These are phyloP conservation scores for Miamiensis avidus DNA, from an alignment of 169 alveolate genomes.

Conservation along the genomic window DNA sequence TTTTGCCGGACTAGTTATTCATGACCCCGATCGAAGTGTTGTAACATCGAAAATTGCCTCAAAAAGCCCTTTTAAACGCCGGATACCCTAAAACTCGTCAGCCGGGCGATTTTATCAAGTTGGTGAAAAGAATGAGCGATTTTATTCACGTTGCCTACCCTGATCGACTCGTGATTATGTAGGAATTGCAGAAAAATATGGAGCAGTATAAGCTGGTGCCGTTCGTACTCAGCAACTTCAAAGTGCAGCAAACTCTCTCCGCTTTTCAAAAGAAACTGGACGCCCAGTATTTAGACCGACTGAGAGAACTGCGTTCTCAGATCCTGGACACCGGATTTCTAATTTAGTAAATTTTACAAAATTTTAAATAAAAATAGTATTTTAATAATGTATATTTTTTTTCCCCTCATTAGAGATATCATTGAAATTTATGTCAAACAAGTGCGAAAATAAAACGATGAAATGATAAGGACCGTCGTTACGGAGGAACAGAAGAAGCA, in stretches of 20 bases:
- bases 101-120: constrained; percentile 27
- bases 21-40: constrained; percentile 10
- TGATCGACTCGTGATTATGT: constrained; percentile 44
- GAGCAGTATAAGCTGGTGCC: constrained; percentile 25
- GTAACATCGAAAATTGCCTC: constrained; percentile 19
- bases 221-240: constrained; percentile 41
- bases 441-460: constrained; percentile 35
- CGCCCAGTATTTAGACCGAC: constrained; percentile 43
- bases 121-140: constrained; percentile 40
- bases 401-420: constrained; percentile 46
- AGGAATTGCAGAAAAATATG: constrained; percentile 35
- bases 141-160: constrained; percentile 52
- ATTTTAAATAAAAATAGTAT: too few relatives aligned
- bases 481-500: constrained; percentile 45
- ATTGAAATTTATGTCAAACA: constrained; percentile 46
- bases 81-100: constrained; percentile 36
- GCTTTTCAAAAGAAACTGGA: constrained; percentile 29
- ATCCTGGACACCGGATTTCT: constrained; percentile 61
- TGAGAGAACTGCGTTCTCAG: constrained; percentile 59
- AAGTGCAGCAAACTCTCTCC: too few relatives aligned
- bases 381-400: too few relatives aligned
- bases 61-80: constrained; percentile 17
- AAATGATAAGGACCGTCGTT: constrained; percentile 49
- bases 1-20: constrained; percentile 54
- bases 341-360: constrained; percentile 17